These are phyloP conservation scores for Albatrellus ellisii DNA, from an alignment of 768 basidiomycete species.

Conservation along the genomic window DNA sequence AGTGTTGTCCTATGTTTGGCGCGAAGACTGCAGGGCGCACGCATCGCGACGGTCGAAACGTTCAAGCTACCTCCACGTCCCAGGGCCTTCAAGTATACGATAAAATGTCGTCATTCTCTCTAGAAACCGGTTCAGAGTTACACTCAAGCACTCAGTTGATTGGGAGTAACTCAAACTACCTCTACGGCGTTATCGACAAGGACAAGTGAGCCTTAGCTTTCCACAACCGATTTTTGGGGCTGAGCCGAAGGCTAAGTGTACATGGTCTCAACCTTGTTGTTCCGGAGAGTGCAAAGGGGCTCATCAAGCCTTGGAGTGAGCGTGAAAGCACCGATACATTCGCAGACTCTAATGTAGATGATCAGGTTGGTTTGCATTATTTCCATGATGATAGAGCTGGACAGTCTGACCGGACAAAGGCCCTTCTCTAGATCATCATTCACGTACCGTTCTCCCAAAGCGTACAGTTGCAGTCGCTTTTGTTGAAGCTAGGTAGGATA, in stretches of 20 bases:
- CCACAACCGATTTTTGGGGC: conserved; percentile 1
- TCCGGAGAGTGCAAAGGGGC: conserved; percentile 65
- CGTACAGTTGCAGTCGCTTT: conserved; percentile 59
- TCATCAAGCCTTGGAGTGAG: conserved; percentile 77
- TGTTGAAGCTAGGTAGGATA: conserved; percentile 60
- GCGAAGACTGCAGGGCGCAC: background rate
- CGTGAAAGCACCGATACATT: conserved; percentile 53
- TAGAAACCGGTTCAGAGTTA: conserved; percentile 1
- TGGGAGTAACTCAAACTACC: conserved; percentile 37
- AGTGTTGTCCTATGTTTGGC: background rate
- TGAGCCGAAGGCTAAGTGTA: conserved; percentile 33
- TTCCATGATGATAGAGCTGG: background rate
- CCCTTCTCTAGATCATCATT: conserved; percentile 49
- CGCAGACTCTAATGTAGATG: conserved; percentile 73
- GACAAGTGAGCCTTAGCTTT: conserved; percentile 30
- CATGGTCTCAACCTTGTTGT: conserved; percentile 69
- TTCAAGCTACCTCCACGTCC: too few species aligned
- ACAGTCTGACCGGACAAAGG: background rate
- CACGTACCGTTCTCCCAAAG: conserved; percentile 73
- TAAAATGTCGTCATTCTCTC: background rate
- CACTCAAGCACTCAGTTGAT: conserved; percentile 33
- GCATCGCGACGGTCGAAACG: background rate
- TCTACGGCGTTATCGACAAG: conserved; percentile 49
- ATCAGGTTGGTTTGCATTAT: conserved; percentile 52
- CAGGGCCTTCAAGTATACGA: too few species aligned